Percentiles rank a stretch among this genome's conserved stretches.
phyloP scores from a whole-genome alignment of 306 rosid genomes.

The Vigna mungo region DNA sequence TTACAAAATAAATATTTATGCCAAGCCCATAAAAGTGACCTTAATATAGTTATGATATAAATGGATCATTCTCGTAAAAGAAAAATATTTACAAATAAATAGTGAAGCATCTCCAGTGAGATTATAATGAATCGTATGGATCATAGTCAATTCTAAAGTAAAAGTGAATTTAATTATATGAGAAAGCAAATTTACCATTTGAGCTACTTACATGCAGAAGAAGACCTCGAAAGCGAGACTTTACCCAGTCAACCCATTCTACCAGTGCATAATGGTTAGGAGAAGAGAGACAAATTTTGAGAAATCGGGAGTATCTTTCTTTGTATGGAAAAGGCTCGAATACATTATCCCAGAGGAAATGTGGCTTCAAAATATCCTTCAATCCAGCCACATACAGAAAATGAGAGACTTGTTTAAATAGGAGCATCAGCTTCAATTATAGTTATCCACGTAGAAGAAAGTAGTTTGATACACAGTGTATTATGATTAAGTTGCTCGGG shows the following conservation, averaged over 20 bases:
- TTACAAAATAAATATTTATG: no score
- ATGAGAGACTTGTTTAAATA: slow-evolving; percentile 20
- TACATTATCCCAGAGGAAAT: slow-evolving; percentile 52
- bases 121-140: no score
- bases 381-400: slow-evolving; percentile 31
- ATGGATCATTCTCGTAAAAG: no score
- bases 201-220: slow-evolving; percentile 49
- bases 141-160: slow-evolving; percentile 13
- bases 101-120: no score
- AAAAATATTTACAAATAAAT: no score
- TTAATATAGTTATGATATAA: no score
- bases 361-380: slow-evolving; percentile 51
- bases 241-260: slow-evolving; percentile 58
- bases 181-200: slow-evolving; percentile 16
- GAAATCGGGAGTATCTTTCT: slow-evolving; percentile 41
- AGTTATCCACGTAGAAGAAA: neutral
- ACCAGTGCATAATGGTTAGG: slow-evolving; percentile 43
- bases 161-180: neutral
- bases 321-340: slow-evolving; percentile 50
- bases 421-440: slow-evolving; percentile 3
- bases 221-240: slow-evolving; percentile 54
- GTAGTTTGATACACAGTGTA: neutral
- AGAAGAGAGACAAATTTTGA: slow-evolving; percentile 53
- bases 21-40: no score
- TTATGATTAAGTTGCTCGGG: no score